A percentile compares a stretch with the other conserved stretches of the same genome.
Conservation (phyloP, 441 rosid species). For the Theobroma grandiflorum region DNA sequence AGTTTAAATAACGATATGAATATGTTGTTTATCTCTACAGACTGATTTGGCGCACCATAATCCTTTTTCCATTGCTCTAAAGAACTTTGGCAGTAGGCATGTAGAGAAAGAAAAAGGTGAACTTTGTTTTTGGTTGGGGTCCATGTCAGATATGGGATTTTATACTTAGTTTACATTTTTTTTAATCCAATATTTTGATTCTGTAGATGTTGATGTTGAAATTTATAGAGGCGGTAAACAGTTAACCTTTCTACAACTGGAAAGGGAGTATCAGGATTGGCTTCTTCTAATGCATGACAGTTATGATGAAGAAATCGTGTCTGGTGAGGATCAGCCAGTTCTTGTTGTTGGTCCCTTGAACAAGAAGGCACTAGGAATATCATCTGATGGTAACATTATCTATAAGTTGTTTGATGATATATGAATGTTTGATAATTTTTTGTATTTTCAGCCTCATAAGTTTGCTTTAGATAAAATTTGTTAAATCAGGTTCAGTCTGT, state of each 20-base stretch:
- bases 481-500: not conserved
- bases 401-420: conserved; percentile 9
- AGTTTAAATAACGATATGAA: not conserved
- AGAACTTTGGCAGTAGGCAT: conserved; percentile 47
- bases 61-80: conserved; percentile 55
- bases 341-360: conserved; percentile 49
- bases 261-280: conserved; percentile 70
- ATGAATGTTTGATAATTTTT: not conserved
- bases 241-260: conserved; percentile 50
- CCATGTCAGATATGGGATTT: not conserved
- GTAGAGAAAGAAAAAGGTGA: conserved; percentile 54
- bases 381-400: conserved; percentile 57
- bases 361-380: conserved; percentile 61
- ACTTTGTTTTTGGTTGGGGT: not conserved
- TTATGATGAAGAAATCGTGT: conserved; percentile 61
- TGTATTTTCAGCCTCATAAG: not conserved
- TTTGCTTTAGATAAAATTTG: conserved; percentile 3
- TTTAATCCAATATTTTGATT: conserved; percentile 1
- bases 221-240: conserved; percentile 46
- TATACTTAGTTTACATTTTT: not conserved
- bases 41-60: conserved; percentile 58
- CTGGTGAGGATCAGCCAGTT: conserved; percentile 68
- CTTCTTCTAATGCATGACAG: conserved; percentile 65
- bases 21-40: conserved; percentile 36
- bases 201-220: conserved; percentile 49